Evolutionary conservation across 192 early-diverging fungal species (phyloP), one percentile per base, ranked within the genome.

Genomic region (Mortierella hygrophila): DNA sequence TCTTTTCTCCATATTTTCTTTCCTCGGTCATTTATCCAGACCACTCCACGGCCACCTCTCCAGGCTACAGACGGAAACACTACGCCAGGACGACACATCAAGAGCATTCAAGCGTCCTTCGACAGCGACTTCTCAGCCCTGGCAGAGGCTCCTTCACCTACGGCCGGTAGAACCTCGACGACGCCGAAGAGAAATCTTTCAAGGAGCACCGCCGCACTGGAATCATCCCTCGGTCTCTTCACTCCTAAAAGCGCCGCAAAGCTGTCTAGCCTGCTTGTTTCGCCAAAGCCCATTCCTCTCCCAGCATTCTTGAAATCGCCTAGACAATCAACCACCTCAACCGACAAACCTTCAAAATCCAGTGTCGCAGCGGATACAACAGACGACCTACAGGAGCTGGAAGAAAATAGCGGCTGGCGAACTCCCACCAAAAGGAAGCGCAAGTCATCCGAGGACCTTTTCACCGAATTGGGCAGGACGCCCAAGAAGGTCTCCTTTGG

Each of bases 401-500:
- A 80, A 20, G 40, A 47, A 21, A 44, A 74, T 18, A 1, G 63
- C 47, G 55, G 77, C 46, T 40, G 63, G 42, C 65, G 38, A 4
- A 79, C 82, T 10, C 82, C 82, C 37, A 69, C 77, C 44, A 69
- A 60, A 38, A 65, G 70, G 2, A 85, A 85, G 55, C 77, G 82
- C 6, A 78, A 69, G 42, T 69, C 71, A 4, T 11, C 32, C 20
- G 54, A 70, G 0, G 82, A 85, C 44, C 13, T 38, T 29, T 74
- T 73, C n/a, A 65, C 49, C n/a, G 68, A 70, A 3, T 29, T 23
- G 26, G 55, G 18, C n/a, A 44, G 82, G 57, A 83, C 81, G n/a
- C 78, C 77, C 2, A 88, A 82, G 42, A 88, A 88, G 47, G 87
- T 88, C n/a, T 80, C 87, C 21, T 93, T 93, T 73, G 93, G 93